A percentile compares a stretch with the other conserved stretches of the same genome.
phyloP scores from a whole-genome alignment of 2,329 filamentous ascomycete genomes.

The Endoconidiophora laricicola region DNA sequence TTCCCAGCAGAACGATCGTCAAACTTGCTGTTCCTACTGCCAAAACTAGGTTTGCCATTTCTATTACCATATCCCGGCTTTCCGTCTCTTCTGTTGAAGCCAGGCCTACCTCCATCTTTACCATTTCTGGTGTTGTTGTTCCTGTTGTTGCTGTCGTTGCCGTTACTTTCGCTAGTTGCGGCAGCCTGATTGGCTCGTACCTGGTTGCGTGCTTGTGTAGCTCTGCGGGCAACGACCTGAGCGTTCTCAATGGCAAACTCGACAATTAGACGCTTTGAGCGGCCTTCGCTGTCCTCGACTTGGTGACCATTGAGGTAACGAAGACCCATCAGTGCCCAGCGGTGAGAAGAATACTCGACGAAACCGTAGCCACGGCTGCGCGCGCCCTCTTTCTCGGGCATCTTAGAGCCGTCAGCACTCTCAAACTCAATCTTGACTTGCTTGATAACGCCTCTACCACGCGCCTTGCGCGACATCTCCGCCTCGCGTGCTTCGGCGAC shows the following conservation, averaged over 20 bases:
- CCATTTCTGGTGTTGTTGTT: constrained; percentile 5
- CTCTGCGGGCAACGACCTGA: constrained; percentile 71
- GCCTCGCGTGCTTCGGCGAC: constrained; percentile 66
- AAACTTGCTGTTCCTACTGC: constrained; percentile 20
- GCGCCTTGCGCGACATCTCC: constrained; percentile 61
- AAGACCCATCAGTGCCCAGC: constrained; percentile 86
- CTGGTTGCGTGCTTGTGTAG: constrained; percentile 8
- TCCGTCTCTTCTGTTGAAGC: not conserved
- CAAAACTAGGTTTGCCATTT: constrained; percentile 9
- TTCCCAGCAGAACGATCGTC: not conserved
- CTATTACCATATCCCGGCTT: not conserved
- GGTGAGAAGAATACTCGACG: constrained; percentile 87
- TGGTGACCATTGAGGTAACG: constrained; percentile 77
- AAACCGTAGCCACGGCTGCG: constrained; percentile 90
- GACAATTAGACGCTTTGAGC: constrained; percentile 77
- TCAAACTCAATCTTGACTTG: constrained; percentile 95
- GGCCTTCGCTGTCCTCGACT: constrained; percentile 45
- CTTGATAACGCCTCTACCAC: constrained; percentile 72
- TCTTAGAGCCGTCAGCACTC: constrained; percentile 67
- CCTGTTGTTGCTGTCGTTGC: constrained; percentile 11
- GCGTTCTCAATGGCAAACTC: constrained; percentile 98
- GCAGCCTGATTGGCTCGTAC: constrained; percentile 28
- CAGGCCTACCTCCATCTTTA: not conserved
- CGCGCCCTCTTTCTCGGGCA: constrained; percentile 62
- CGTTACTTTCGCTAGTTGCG: constrained; percentile 17